Evolutionary conservation across 495 filamentous ascomycete species (phyloP).

Genomic region (Xylaria curta): DNA sequence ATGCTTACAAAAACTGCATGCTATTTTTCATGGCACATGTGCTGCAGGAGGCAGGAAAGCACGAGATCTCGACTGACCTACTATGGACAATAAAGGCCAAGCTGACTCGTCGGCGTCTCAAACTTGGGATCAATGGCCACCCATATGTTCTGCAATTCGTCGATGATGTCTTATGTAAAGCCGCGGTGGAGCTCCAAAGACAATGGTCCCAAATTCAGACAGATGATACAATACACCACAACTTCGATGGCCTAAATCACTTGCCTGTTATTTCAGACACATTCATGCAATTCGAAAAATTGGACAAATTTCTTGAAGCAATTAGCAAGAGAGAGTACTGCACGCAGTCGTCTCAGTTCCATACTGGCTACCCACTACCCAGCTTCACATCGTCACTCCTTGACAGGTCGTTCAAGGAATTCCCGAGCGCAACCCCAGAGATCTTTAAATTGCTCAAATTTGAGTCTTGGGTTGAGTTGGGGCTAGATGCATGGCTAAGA

Average conservation of each 20-base stretch:
- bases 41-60: constrained; percentile 35
- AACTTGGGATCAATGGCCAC: constrained; percentile 39
- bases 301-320: constrained; percentile 21
- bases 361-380: too few species aligned
- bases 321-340: neutral
- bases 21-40: constrained; percentile 55
- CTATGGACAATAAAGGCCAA: constrained; percentile 58
- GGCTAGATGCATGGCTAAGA: constrained; percentile 5
- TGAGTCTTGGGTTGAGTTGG: constrained; percentile 23
- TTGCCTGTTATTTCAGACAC: constrained; percentile 26
- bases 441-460: neutral
- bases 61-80: constrained; percentile 39
- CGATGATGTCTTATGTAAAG: constrained; percentile 9
- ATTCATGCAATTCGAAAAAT: neutral
- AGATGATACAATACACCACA: neutral
- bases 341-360: too few species aligned
- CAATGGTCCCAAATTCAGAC: constrained; percentile 28
- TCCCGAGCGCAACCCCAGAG: neutral
- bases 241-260: constrained; percentile 3
- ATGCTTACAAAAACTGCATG: constrained; percentile 41
- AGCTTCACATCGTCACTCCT: neutral
- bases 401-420: neutral
- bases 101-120: constrained; percentile 53
- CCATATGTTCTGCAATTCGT: constrained; percentile 30
- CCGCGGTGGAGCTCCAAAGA: neutral